phyloP scores from a whole-genome alignment of 805 yeast species.

The Ogataea minuta region DNA sequence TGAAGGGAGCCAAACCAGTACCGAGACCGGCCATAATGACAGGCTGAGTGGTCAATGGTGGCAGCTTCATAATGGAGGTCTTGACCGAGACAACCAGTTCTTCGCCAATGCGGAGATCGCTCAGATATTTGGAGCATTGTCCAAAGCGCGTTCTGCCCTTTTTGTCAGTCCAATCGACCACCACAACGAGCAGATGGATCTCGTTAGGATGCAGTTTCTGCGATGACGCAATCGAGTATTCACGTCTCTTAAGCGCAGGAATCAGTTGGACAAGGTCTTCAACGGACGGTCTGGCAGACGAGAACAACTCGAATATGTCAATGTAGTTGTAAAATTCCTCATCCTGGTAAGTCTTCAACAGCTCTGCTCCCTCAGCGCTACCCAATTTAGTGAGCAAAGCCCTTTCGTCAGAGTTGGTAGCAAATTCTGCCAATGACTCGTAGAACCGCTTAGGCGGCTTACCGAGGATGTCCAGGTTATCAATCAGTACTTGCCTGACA shows the following conservation, averaged over 20 bases:
- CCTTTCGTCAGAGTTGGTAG: constrained; percentile 67
- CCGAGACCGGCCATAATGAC: constrained; percentile 97
- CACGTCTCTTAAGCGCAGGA: constrained; percentile 92
- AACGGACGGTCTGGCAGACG: constrained; percentile 75
- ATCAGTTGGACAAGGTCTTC: constrained; percentile 68
- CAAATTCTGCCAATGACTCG: constrained; percentile 73
- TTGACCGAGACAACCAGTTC: constrained; percentile 92
- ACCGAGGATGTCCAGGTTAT: constrained; percentile 85
- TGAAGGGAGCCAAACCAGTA: constrained; percentile 97
- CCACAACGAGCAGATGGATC: constrained; percentile 88
- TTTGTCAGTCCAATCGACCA: constrained; percentile 91
- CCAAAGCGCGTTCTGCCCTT: constrained; percentile 86
- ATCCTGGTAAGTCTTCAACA: constrained; percentile 80
- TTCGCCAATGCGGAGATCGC: constrained; percentile 74
- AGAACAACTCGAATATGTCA: constrained; percentile 76
- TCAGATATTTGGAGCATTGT: constrained; percentile 88
- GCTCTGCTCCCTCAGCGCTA: constrained; percentile 78
- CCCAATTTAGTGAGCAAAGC: constrained; percentile 60
- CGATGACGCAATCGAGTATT: constrained; percentile 95
- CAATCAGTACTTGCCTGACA: constrained; percentile 73
- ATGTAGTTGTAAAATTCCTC: constrained; percentile 77
- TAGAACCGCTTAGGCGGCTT: constrained; percentile 95
- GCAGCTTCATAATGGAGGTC: constrained; percentile 96
- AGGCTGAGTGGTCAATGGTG: constrained; percentile 83
- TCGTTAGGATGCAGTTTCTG: constrained; percentile 90